Evolutionary conservation across 345 rosid genomes (phyloP).

Genomic region (Firmiana major): DNA sequence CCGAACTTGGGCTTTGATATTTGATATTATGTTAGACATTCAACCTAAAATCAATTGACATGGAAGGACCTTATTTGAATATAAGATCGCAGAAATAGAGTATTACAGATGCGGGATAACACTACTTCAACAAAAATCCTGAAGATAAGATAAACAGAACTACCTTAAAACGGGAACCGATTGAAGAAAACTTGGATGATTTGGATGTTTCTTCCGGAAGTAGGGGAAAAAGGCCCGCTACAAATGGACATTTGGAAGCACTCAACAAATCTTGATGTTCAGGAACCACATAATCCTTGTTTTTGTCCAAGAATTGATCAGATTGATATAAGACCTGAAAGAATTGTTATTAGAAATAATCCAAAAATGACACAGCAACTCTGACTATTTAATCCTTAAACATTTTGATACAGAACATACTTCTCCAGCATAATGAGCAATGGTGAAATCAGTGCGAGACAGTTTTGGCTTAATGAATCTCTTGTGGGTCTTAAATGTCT

Average conservation of each 20-base stretch:
- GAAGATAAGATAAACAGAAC: conserved; percentile 8
- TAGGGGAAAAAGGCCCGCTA: conserved; percentile 86
- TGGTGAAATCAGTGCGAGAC: conserved; percentile 90
- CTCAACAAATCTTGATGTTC: conserved; percentile 89
- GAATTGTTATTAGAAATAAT: background rate
- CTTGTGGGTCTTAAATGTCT: conserved; percentile 84
- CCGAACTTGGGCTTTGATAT: too few species aligned
- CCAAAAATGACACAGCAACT: background rate
- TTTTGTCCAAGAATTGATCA: conserved; percentile 92
- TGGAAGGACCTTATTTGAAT: too few species aligned
- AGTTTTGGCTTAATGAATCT: conserved; percentile 92
- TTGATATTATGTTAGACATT: too few species aligned
- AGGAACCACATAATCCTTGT: conserved; percentile 93
- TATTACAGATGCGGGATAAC: too few species aligned
- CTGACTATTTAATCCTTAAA: background rate
- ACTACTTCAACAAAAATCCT: background rate
- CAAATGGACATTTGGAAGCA: conserved; percentile 80
- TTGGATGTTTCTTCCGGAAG: conserved; percentile 85
- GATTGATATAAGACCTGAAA: conserved; percentile 91
- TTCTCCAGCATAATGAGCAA: conserved; percentile 96
- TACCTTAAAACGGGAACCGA: conserved; percentile 96
- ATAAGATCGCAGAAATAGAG: too few species aligned
- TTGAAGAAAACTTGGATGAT: conserved; percentile 95
- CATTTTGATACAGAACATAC: conserved; percentile 31
- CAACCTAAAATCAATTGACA: too few species aligned